Base-by-base conservation (phyloP, 2,329 filamentous ascomycete genomes). In the Alternaria atra region DNA sequence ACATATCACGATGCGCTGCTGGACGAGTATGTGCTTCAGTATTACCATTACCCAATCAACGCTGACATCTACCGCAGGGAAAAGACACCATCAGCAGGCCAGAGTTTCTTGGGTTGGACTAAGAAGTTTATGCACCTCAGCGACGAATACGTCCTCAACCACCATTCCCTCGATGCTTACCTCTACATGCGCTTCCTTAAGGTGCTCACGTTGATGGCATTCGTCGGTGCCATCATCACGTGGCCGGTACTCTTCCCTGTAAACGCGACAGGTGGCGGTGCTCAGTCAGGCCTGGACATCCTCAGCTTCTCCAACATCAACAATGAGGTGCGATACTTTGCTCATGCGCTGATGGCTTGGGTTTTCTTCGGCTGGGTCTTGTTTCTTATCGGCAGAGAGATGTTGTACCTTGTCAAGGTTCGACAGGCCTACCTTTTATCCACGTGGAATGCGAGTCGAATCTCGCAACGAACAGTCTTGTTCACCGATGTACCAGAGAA, bases 81-180 rank as follows among this genome's bases (percentile, higher is more conserved):
- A 32, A 60, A 80, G 63, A 85, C 80, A 43, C 85, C 85, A 20
- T 76, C 82, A 7, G 76, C 72, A 20, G 73, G 75, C n/a, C 58
- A 57, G 15, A 82, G 84, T 37, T 77, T 84, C 58, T 73, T 87
- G 43, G 84, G 84, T 65, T 88, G 86, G 85, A 80, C 87, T 50
- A 77, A 74, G 12, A 79, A 82, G 53, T 82, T 82, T 61, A 73
- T 76, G 15, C 70, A 64, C 65, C 79, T 83, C 32, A 71, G 77
- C 17, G 82, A 84, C 65, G 72, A 72, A 25, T 82, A 81, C 58
- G 77, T 84, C 17, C 76, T 84, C 51, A 79, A 81, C 60, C 81
- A 83, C 68, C 79, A 81, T 61, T 82, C 81, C 15, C 78, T 84
- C 35, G 82, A 84, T 66, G 81, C 80, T 23, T 84, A 80, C 58